Evolutionary conservation across 1,139 yeast species (phyloP), one percentile per base, ranked within the genome.

Genomic region (Hanseniaspora gamundiae): DNA sequence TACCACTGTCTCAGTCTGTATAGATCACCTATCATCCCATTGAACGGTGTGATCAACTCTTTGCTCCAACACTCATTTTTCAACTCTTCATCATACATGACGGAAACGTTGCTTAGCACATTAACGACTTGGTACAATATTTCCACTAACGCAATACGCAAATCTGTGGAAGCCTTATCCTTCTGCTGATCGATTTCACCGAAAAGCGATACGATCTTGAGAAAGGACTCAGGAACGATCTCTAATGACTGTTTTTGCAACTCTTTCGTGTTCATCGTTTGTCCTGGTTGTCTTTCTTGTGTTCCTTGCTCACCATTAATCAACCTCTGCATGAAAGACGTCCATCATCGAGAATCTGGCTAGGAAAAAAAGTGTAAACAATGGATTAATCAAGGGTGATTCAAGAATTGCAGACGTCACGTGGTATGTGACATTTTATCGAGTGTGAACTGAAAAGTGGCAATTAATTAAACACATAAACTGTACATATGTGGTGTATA

Each of bases 271-370:
- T 17, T 24, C 26, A 24, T 24, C 8, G 9, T 9, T 6, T 24
- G 26, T 24, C 8, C 9, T 24, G 6, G 26, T 24, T 24, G 26
- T 24, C 9, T 6, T 24, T 24, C 8, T 24, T 24, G 26, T 24
- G 42, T 13, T 20, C 24, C 40, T 35, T 42, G 38, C 31, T 41
- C 35, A 22, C 14, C 41, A n/a, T n/a, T n/a, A n/a, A n/a, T n/a
- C n/a, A n/a, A n/a, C n/a, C n/a, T n/a, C n/a, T n/a, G n/a, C n/a
- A n/a, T n/a, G n/a, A n/a, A n/a, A n/a, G n/a, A n/a, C n/a, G n/a
- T n/a, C n/a, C n/a, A n/a, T n/a, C n/a, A n/a, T n/a, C n/a, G n/a
- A n/a, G n/a, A n/a, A n/a, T n/a, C n/a, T n/a, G n/a, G n/a, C n/a
- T n/a, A n/a, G n/a, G n/a, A n/a, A n/a, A n/a, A n/a, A n/a, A n/a